Base-by-base conservation (phyloP, 768 basidiomycete species). In the Tremella mesenterica region DNA sequence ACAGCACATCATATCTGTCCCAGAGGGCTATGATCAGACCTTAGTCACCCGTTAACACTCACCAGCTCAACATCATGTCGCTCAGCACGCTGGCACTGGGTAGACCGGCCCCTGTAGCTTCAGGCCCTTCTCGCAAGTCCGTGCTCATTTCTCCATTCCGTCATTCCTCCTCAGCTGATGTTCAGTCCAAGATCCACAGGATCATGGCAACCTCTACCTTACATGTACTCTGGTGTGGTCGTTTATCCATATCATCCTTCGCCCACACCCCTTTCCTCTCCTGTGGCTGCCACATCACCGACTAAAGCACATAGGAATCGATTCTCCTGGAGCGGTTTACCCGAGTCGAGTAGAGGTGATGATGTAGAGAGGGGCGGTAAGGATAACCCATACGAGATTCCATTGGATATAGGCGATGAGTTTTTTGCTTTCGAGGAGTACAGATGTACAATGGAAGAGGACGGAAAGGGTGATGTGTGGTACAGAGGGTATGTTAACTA, bases 351-450 rank as follows among this genome's bases (percentile, higher is more conserved):
- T 16, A 41, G 29, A 2, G 56, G 34, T 29, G 48, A 44, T 44
- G 44, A 36, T 49, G 53, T 18, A 14, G 53, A 18, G 8, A 43
- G 33, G 39, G 51, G 52, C 43, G 29, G 16, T 34, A 30, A 33
- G 58, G 52, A n/a, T 6, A 72, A 72, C 43, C 50, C 52, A 6
- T 62, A 55, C 46, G 41, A 75, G 66, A 63, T 72, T 34, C 56
- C 84, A 5, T 80, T 97, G 52, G 91, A 95, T 62, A 85, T 96
- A 26, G 93, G 93, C 44, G 92, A 95, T 73, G 92, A 96, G 70
- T 83, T 97, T 29, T 96, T 96, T 74, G 90, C 91, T 16, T 96
- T 96, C 66, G 93, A 97, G 76, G 84, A 84, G 69, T 92, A 90
- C 72, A 83, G 79, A 20, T 64, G 64, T 0, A 84, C 85, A 10